Evolutionary conservation across 2,329 filamentous ascomycete genomes (phyloP), one percentile per base, ranked within the genome.

Genomic region (Gnomoniopsis smithogilvyi): DNA sequence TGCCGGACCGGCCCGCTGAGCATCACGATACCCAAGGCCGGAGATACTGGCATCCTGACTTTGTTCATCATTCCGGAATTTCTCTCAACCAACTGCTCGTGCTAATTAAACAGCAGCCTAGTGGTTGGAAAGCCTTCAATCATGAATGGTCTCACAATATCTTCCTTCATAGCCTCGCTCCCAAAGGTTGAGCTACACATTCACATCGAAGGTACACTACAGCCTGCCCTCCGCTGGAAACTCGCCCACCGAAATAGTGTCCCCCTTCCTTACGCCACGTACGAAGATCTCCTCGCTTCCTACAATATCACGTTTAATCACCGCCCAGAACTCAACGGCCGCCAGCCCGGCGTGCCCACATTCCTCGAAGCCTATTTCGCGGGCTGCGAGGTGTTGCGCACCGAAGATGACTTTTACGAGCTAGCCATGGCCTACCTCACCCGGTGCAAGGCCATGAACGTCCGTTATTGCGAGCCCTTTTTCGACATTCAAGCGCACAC

Each of bases 141-240:
- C 19, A 46, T 46, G 43, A 46, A 46, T n/a, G 19, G 19, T n/a
- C 43, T 19, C 43, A 6, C 15, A 11, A 21, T 46, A 19, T 46
- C 43, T n/a, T n/a, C 43, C 43, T 46, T 46, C 43, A 19, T 21
- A 17, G 43, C 43, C 43, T 46, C 43, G 6, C 65, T 78, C 1
- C 76, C 77, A 6, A 79, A 79, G 56, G 72, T 78, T 24, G 77
- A 79, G 62, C 74, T 78, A 7, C 77, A 79, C 62, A 59, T 79
- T 22, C 76, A 79, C 65, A 76, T 79, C 52, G 77, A 79, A 68
- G 77, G 77, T 7, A 77, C 74, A 1, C 65, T 78, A n/a, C 72
- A 69, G 1, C 73, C 76, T 0, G 64, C 69, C 19, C 66, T 79
- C 2, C 69, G 72, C 54, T 79, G 75, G 75, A 70, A 71, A 30